Conservation (phyloP, 768 basidiomycete genomes). For the Tricholoma flavovirens region DNA sequence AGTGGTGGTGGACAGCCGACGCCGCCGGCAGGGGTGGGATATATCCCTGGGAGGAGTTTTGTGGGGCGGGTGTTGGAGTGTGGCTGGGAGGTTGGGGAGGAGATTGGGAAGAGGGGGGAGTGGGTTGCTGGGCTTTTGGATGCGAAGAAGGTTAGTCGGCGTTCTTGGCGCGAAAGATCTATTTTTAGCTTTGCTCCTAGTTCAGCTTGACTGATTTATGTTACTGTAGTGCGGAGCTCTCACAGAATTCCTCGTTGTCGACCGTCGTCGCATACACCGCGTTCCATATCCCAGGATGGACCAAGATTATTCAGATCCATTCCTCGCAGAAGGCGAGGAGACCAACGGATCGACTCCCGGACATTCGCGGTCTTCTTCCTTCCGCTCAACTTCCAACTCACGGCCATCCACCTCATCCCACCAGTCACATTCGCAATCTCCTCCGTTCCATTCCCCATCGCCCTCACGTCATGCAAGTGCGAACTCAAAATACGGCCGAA, state of each 20-base stretch:
- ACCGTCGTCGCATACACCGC: slow-evolving; percentile 70
- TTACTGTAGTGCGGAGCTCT: slow-evolving; percentile 71
- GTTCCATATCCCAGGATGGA: slow-evolving; percentile 57
- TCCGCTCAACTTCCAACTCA: slow-evolving; percentile 4
- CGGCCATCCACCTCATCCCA: neutral
- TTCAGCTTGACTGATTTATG: slow-evolving; percentile 10
- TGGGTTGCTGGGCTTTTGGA: slow-evolving; percentile 84
- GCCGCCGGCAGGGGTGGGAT: slow-evolving; percentile 46
- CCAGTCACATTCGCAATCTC: neutral
- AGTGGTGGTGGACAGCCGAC: neutral
- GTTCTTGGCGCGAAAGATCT: neutral
- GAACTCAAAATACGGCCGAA: neutral
- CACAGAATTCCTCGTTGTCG: slow-evolving; percentile 82
- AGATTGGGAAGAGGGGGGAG: slow-evolving; percentile 68
- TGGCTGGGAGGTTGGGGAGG: slow-evolving; percentile 73
- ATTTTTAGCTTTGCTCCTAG: slow-evolving; percentile 4
- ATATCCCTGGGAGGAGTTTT: slow-evolving; percentile 84
- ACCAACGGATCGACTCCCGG: slow-evolving; percentile 5
- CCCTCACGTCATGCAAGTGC: neutral
- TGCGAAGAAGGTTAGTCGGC: slow-evolving; percentile 61
- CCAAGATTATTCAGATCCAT: slow-evolving; percentile 11
- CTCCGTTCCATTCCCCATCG: neutral
- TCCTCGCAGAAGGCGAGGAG: neutral
- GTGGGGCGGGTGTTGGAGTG: slow-evolving; percentile 79
- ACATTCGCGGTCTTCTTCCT: slow-evolving; percentile 7